Evolutionary conservation across 2,329 filamentous ascomycete species (phyloP).

Genomic region (Fusarium sp.): DNA sequence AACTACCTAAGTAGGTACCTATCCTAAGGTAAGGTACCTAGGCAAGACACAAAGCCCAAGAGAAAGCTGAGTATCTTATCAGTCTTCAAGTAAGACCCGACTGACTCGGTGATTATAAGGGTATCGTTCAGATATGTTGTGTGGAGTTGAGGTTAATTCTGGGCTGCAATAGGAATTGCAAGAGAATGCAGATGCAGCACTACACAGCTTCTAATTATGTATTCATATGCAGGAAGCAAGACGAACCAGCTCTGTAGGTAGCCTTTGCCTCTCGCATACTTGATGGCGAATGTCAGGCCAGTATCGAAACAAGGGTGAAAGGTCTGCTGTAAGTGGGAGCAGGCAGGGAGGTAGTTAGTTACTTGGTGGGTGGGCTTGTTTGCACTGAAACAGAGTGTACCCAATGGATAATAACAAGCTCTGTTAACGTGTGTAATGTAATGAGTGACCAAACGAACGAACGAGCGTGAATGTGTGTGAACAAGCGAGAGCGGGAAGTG

Average conservation of each 20-base stretch:
- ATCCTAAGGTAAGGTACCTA: neutral
- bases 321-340: constrained; percentile 3
- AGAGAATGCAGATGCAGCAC: neutral
- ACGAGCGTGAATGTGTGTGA: neutral
- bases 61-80: neutral
- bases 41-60: neutral
- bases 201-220: neutral
- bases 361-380: neutral
- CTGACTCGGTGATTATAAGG: neutral
- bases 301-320: constrained; percentile 7
- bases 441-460: constrained; percentile 15
- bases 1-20: neutral
- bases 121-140: neutral
- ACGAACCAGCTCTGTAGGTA: neutral
- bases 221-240: neutral
- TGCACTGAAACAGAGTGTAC: constrained; percentile 17
- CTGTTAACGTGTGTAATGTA: neutral
- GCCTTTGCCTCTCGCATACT: neutral
- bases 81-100: neutral
- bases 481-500: neutral
- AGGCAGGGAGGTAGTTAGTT: neutral
- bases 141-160: neutral
- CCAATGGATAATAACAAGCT: neutral
- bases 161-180: neutral
- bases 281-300: constrained; percentile 7